Evolutionary conservation across 2,329 filamentous ascomycete species (phyloP).

Genomic region (Pseudogymnoascus sp.): DNA sequence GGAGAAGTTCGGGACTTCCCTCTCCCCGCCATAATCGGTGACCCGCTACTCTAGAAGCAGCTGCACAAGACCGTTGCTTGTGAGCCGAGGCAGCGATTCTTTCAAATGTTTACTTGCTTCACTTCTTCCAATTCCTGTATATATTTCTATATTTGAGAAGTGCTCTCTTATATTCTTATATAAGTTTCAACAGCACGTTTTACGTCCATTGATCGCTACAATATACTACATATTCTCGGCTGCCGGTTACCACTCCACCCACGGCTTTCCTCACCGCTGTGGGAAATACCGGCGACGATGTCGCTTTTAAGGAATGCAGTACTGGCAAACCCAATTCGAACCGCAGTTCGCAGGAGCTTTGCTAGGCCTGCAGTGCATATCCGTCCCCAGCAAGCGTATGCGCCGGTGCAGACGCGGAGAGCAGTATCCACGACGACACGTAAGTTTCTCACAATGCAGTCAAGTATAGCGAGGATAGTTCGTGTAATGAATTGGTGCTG

Average conservation of each 20-base stretch:
- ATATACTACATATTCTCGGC: not conserved
- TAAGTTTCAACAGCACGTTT: not conserved
- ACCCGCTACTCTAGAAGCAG: constrained; percentile 5
- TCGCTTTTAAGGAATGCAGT: not conserved
- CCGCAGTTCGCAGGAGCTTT: not conserved
- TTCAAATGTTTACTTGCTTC: not conserved
- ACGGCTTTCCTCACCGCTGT: not conserved
- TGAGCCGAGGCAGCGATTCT: constrained; percentile 3
- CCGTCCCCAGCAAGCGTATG: not conserved
- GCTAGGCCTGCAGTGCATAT: not conserved
- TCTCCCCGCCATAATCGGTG: not conserved
- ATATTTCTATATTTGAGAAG: constrained; percentile 1
- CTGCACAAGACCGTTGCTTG: not conserved
- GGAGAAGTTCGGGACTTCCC: constrained; percentile 7
- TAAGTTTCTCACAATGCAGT: not conserved
- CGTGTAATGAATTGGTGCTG: not conserved
- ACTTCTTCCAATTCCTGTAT: not conserved
- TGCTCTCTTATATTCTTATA: not conserved
- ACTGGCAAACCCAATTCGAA: not conserved
- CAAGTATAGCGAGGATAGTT: not conserved
- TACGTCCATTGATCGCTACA: not conserved
- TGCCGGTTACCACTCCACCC: not conserved
- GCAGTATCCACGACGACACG: not conserved
- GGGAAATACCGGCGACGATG: not conserved
- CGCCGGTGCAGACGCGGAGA: not conserved